Evolutionary conservation across 495 filamentous ascomycete species (phyloP), one percentile per base, ranked within the genome.

Genomic region (Aspergillus hancockii): DNA sequence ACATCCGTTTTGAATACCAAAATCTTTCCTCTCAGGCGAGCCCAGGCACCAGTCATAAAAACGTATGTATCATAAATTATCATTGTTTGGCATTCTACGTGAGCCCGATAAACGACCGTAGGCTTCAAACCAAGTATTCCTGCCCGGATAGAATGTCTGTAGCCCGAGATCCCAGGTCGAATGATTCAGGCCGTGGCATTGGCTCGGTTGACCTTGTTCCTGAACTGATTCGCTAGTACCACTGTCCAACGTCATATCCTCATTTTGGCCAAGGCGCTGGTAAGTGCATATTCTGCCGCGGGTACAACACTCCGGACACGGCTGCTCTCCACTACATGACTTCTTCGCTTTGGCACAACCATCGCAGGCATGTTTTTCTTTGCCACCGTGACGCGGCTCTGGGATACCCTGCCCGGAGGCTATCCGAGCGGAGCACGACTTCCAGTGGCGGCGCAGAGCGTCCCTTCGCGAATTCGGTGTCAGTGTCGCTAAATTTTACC

Each of bases 331-430:
- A 41, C 63, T 68, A 52, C 71, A 76, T 13, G 68, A 70, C 38
- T 72, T 73, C 47, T 68, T 71, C 19, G 72, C 60, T 38, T 49
- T 66, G 14, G 71, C 74, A 55, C 72, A 76, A 32, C 64, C 68
- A 55, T 75, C 74, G 59, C 72, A 76, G 16, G 72, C 74, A 38
- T 69, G 66, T 36, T 69, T 71, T 32, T 70, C 65, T 46, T 75
- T 75, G 2, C 71, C 71, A 4, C 67, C 69, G 47, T 59, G 60
- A 22, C 62, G 60, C 23, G 63, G 60, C 19, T 69, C 58, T 18
- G 71, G 74, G 8, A 74, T 70, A 14, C 58, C 62, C 10, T 68
- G 50, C 8, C 64, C 64, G 19, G 49, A 52, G 23, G 64, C 51
- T 51, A 64, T 52, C 2, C 72, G 72, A 22, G 47, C 34, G 49